phyloP scores from a whole-genome alignment of 2,329 filamentous ascomycete species.

The Xylaria sp. region DNA sequence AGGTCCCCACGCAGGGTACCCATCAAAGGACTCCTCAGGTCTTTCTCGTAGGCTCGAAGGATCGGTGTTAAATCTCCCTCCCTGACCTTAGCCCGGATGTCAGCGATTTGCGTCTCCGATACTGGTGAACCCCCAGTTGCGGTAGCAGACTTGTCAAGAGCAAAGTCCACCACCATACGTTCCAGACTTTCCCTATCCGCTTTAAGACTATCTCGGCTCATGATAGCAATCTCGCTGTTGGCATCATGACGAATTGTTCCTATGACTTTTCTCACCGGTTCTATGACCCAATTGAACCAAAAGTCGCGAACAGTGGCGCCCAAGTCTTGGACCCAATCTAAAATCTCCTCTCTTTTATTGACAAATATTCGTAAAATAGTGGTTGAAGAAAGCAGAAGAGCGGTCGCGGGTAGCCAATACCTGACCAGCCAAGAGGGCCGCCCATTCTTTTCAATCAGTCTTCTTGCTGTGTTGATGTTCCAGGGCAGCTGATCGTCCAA shows the following conservation, averaged over 20 bases:
- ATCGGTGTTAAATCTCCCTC: constrained; percentile 95
- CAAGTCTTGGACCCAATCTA: constrained; percentile 82
- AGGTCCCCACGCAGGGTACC: constrained; percentile 89
- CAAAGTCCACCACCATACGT: constrained; percentile 98
- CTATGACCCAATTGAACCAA: constrained; percentile 95
- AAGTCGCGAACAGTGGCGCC: constrained; percentile 87
- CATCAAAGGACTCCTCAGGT: constrained; percentile 82
- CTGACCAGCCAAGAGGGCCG: constrained; percentile 79
- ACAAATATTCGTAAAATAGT: constrained; percentile 84
- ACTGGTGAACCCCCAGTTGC: constrained; percentile 63
- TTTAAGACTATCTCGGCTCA: constrained; percentile 91
- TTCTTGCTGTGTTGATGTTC: constrained; percentile 68
- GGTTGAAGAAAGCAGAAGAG: constrained; percentile 82
- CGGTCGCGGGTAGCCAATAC: constrained; percentile 85
- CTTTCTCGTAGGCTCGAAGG: constrained; percentile 88
- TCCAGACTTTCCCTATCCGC: constrained; percentile 93
- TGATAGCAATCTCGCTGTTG: constrained; percentile 92
- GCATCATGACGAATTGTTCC: constrained; percentile 93
- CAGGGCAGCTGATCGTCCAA: constrained; percentile 75
- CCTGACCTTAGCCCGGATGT: constrained; percentile 81
- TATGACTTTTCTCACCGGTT: constrained; percentile 84
- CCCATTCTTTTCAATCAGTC: constrained; percentile 72
- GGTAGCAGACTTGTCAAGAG: constrained; percentile 78
- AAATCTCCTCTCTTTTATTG: constrained; percentile 78
- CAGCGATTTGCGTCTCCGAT: constrained; percentile 75